These are phyloP conservation scores for Phytophthora pistaciae DNA, from an alignment of 352 stramenopile genomes.

Conservation along the genomic window DNA sequence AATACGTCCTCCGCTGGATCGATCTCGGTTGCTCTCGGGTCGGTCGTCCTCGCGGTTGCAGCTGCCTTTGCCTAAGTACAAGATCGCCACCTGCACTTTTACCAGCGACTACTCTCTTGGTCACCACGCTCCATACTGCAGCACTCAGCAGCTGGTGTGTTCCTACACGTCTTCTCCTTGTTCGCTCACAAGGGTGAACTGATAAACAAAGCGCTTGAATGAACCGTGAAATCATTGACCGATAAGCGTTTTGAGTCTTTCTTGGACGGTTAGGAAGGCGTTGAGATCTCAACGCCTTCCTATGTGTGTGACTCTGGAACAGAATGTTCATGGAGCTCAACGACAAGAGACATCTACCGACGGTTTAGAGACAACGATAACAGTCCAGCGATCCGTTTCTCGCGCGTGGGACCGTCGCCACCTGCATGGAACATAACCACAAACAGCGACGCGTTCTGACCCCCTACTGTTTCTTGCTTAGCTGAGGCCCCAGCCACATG, in stretches of 20 bases:
- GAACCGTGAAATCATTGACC: not conserved
- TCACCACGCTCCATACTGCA: not conserved
- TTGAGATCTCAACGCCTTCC: not conserved
- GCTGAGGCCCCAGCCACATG: slow-evolving; percentile 15
- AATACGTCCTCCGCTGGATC: slow-evolving; percentile 12
- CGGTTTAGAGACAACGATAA: not conserved
- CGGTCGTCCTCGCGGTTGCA: slow-evolving; percentile 16
- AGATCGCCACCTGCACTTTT: slow-evolving; percentile 12
- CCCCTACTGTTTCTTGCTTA: not conserved
- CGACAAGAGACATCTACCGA: no score
- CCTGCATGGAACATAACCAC: not conserved
- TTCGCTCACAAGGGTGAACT: not conserved
- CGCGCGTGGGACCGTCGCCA: not conserved
- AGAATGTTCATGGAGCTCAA: not conserved
- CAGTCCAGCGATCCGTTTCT: slow-evolving; percentile 1
- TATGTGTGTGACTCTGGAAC: not conserved
- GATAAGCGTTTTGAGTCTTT: not conserved
- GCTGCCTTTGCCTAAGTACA: slow-evolving; percentile 18
- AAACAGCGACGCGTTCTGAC: not conserved
- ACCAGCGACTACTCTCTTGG: not conserved
- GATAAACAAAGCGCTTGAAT: not conserved
- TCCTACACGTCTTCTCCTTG: not conserved
- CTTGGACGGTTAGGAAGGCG: not conserved
- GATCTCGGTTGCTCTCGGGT: slow-evolving; percentile 13
- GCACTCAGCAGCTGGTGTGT: not conserved